phyloP scores from a whole-genome alignment of 768 basidiomycete genomes.

The Auricularia auricula-judae region DNA sequence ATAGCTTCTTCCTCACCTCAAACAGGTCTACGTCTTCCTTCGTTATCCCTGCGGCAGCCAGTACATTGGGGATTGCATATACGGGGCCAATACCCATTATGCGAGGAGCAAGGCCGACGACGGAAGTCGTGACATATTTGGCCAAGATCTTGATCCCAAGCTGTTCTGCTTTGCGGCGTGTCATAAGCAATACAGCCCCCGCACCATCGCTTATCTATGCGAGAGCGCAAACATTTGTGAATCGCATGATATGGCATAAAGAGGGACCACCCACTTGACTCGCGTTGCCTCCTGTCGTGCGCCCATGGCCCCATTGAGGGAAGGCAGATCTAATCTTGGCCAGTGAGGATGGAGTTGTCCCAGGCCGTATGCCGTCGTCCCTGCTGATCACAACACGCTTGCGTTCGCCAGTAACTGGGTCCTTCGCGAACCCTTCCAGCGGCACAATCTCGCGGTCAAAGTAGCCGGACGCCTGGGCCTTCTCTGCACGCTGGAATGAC shows the following conservation, averaged over 20 bases:
- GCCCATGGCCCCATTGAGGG: constrained; percentile 65
- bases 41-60: constrained; percentile 55
- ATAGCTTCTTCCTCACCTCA: constrained; percentile 37
- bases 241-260: not conserved
- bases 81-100: constrained; percentile 52
- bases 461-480: constrained; percentile 53
- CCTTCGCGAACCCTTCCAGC: constrained; percentile 25
- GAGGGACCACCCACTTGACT: constrained; percentile 33
- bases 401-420: constrained; percentile 27
- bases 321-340: constrained; percentile 63
- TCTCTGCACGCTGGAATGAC: constrained; percentile 72
- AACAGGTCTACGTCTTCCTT: constrained; percentile 66
- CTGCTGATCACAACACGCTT: constrained; percentile 43
- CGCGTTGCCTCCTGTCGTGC: constrained; percentile 79
- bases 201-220: constrained; percentile 60
- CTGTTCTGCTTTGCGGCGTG: constrained; percentile 62
- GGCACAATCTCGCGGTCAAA: constrained; percentile 67
- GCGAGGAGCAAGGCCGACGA: constrained; percentile 56
- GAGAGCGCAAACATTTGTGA: not conserved
- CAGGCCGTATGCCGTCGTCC: constrained; percentile 72
- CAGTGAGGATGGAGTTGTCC: constrained; percentile 57
- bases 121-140: constrained; percentile 23
- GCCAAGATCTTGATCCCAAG: constrained; percentile 64
- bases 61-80: constrained; percentile 65
- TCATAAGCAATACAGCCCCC: constrained; percentile 76